Percentiles rank a stretch among this genome's conserved stretches.
Conservation (phyloP, 2,329 filamentous ascomycete genomes). For the Xylaria sp. region DNA sequence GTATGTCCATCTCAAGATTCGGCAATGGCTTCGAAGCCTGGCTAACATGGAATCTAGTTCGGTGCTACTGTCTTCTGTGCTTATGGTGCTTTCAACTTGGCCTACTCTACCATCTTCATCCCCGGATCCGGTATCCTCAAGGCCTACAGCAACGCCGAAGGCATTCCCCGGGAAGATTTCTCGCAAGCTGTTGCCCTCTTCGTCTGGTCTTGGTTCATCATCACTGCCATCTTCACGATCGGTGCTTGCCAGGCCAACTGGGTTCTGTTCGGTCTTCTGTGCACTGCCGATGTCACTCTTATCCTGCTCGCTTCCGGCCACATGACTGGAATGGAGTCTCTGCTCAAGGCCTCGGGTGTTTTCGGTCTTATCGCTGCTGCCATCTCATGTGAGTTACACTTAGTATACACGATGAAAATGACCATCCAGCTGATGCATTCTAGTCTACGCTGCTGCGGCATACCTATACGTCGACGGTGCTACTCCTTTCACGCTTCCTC, state of each 20-base stretch:
- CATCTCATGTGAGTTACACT: conserved; percentile 41
- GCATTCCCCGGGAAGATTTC: conserved; percentile 43
- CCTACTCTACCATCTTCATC: conserved; percentile 54
- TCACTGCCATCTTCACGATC: conserved; percentile 46
- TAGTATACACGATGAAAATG: neutral
- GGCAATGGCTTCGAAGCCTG: neutral
- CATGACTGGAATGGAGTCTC: conserved; percentile 37
- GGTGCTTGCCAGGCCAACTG: conserved; percentile 43
- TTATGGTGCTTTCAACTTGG: conserved; percentile 55
- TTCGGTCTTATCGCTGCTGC: conserved; percentile 42
- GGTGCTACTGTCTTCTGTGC: conserved; percentile 54
- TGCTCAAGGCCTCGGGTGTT: conserved; percentile 42
- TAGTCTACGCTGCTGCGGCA: conserved; percentile 41
- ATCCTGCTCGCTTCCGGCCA: conserved; percentile 43
- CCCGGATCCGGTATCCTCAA: conserved; percentile 52
- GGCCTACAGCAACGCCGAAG: conserved; percentile 51
- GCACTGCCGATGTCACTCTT: conserved; percentile 42
- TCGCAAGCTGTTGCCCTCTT: conserved; percentile 45
- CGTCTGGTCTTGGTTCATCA: conserved; percentile 46
- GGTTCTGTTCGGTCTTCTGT: conserved; percentile 39
- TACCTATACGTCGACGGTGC: conserved; percentile 42
- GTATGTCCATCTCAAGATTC: conserved; percentile 34
- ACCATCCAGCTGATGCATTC: conserved; percentile 20
- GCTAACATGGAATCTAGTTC: conserved; percentile 42
- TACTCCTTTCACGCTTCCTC: conserved; percentile 43